Evolutionary conservation across 2,329 filamentous ascomycete species (phyloP), one percentile per base, ranked within the genome.

Genomic region (Ophiostoma sp.): DNA sequence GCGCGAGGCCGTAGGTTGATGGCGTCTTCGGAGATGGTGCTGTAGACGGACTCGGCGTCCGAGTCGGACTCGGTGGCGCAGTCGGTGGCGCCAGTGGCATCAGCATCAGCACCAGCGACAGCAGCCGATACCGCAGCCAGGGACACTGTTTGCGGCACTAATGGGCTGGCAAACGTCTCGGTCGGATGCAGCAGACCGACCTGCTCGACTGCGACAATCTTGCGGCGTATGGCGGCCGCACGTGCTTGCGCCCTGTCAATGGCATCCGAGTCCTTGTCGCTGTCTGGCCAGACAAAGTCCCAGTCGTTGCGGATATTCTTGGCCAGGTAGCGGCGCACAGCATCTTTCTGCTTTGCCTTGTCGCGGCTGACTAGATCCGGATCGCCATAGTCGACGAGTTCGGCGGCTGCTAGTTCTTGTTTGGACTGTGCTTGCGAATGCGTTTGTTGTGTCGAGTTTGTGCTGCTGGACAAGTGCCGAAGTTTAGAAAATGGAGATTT

Each of bases 311-410:
- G 84, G 57, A 90, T 79, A 73, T 83, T 86, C 31, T 83, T 81
- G 2, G 80, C 78, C 1, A 90, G 78, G 73, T 84, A 85, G 68
- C 80, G 83, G 75, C 81, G 85, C 48, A 90, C 84, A 15, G 87
- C 87, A 57, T 87, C 85, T 76, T 89, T 89, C 74, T 88, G 86
- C 78, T 84, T 87, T 35, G 78, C 72, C 76, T 89, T 89, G 76
- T 90, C 87, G 75, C 82, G 84, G 76, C 85, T 88, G 67, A 87
- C 78, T 6, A 90, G 81, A 75, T 89, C 87, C 27, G 85, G 82
- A 72, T 89, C 85, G 52, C 73, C 73, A 74, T 87, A 85, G 74
- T 87, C 81, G 62, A 79, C 70, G 17, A 68, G 67, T 33, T 70
- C 69, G 15, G 15, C 67, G 15, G 39, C 67, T 23, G 64, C 36